Base-by-base conservation (phyloP, 345 rosid species). In the Leavenworthia alabamica region DNA sequence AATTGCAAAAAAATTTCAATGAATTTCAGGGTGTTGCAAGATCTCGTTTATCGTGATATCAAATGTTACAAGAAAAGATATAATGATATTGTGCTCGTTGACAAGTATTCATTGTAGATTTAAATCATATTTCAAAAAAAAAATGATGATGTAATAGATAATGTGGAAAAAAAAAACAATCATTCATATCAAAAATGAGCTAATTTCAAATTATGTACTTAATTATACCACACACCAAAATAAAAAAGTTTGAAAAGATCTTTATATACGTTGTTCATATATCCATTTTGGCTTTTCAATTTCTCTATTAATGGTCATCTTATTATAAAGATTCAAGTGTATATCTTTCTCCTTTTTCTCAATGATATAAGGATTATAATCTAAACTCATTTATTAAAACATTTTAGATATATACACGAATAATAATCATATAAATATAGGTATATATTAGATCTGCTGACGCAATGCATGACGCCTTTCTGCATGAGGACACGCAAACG, bases 391-490 rank as follows among this genome's bases (percentile, higher is more conserved):
- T 28, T 32, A 29, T 3, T 24, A 4, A 24, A 27, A 51, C 28
- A 14, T 5, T 59, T 20, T n/a, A 15, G 37, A 10, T 48, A 11
- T 50, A 8, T 5, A 24, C 5, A 48, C 36, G 14, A 24, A 4
- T 15, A 36, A 14, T 14, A 24, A 35, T 33, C 17, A 4, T 49
- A 32, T 20, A 9, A 3, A 45, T 13, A 13, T 35, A 24, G 4
- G 22, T 20, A 20, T 28, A 17, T 42, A 36, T 36, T 36, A 36
- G 2, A n/a, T 36, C 5, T 42, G 73, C 19, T 15, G 35, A 69
- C 73, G 73, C 51, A 69, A 61, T 37, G 57, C 50, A 54, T 69
- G 73, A 69, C 67, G 56, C 10, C 2, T 53, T 60, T 60, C 27
- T 20, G 53, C 51, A 46, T 8, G 50, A 45, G 23, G 61, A 32